Evolutionary conservation across 2,329 filamentous ascomycete species (phyloP).

Genomic region (Sclerotiophoma versabilis): DNA sequence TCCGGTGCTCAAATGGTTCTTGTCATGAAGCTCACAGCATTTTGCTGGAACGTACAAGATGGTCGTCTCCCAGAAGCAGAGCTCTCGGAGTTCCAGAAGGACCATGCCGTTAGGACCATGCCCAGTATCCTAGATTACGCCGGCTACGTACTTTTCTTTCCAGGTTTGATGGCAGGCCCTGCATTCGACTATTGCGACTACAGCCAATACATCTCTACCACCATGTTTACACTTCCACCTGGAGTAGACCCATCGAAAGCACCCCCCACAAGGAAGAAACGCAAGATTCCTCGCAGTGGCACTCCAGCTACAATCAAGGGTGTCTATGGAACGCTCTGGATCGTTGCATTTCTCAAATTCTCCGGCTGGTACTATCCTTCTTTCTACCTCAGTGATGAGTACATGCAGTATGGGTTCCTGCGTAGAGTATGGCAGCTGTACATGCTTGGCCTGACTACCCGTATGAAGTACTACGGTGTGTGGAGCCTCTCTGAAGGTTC

Average conservation of each 20-base stretch:
- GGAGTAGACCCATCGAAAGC: constrained; percentile 84
- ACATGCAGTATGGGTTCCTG: constrained; percentile 71
- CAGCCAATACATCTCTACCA: constrained; percentile 87
- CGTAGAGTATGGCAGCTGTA: constrained; percentile 80
- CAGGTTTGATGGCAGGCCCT: constrained; percentile 85
- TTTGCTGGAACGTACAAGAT: constrained; percentile 98
- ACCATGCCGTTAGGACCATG: constrained; percentile 76
- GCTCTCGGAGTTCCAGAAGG: constrained; percentile 86
- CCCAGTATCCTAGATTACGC: constrained; percentile 81
- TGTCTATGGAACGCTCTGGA: constrained; percentile 76
- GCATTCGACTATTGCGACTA: constrained; percentile 97
- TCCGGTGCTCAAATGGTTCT: constrained; percentile 96
- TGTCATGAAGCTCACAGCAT: constrained; percentile 95
- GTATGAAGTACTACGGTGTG: constrained; percentile 95
- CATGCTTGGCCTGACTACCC: constrained; percentile 80
- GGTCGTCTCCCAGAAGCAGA: constrained; percentile 79
- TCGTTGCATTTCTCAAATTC: constrained; percentile 77
- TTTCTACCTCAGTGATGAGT: constrained; percentile 70
- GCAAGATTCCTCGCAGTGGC: constrained; percentile 89
- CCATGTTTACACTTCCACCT: constrained; percentile 88
- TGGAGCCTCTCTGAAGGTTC: constrained; percentile 93
- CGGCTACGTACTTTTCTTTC: constrained; percentile 95
- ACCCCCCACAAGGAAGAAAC: constrained; percentile 84
- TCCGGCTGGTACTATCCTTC: constrained; percentile 70
- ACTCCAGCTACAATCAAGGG: constrained; percentile 84